Conservation (phyloP, 2,329 filamentous ascomycete genomes). For the Diaporthe sp. region DNA sequence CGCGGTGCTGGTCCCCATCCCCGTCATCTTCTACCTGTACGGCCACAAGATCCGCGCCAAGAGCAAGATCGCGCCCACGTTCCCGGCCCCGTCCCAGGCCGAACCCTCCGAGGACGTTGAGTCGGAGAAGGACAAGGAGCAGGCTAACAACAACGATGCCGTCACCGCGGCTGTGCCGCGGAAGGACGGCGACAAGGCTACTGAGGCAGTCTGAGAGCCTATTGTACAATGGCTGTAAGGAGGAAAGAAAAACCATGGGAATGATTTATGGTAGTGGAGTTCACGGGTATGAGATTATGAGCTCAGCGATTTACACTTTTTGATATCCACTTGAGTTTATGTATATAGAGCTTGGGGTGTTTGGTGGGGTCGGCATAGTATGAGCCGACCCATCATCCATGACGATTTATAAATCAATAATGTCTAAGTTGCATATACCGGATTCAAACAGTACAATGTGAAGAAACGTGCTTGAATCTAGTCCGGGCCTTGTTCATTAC, state of each 20-base stretch:
- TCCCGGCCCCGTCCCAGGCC: conserved; percentile 42
- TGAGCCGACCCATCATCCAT: background rate
- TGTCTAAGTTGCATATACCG: background rate
- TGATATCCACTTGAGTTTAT: conserved; percentile 13
- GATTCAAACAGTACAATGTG: background rate
- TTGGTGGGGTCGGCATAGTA: background rate
- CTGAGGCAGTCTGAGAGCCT: conserved; percentile 40
- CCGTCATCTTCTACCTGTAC: conserved; percentile 72
- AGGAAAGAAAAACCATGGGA: background rate
- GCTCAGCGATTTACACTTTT: conserved; percentile 28
- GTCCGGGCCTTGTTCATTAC: too few species aligned
- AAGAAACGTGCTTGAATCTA: background rate
- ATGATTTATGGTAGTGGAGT: background rate
- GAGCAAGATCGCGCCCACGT: conserved; percentile 68
- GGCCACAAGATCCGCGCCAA: conserved; percentile 67
- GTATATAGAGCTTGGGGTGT: conserved; percentile 5
- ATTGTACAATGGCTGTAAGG: background rate
- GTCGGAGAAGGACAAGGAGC: conserved; percentile 32
- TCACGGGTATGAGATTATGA: conserved; percentile 15
- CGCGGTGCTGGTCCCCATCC: conserved; percentile 69
- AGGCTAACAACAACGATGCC: conserved; percentile 34
- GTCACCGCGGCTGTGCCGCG: conserved; percentile 35
- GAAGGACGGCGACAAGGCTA: conserved; percentile 42
- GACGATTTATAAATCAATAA: conserved; percentile 23
- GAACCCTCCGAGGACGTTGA: conserved; percentile 1